Base-by-base conservation (phyloP, 2,329 filamentous ascomycete genomes). In the Hypoxylon sp. region DNA sequence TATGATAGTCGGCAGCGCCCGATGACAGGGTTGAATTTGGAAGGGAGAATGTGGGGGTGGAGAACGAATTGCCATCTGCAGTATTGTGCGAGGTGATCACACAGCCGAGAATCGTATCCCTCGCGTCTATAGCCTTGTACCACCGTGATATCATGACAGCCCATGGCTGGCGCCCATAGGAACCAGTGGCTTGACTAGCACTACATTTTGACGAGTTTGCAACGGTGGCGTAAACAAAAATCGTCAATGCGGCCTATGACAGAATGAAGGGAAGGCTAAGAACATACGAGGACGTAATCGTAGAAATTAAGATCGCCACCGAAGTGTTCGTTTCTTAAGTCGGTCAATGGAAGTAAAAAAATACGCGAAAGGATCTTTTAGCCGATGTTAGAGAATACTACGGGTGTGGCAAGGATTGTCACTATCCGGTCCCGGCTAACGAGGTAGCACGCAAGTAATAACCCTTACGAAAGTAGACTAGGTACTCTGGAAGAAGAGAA, bases 221-320 rank as follows among this genome's bases (percentile, higher is more conserved):
- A 32, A 34, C n/a, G 19, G 48, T 51, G 48, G 48, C 48, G 48
- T 51, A 34, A 32, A 34, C 6, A 30, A 51, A n/a, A 51, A 51
- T 51, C 48, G 19, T 34, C n/a, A 51, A 17, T 51, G 28, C 28
- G 30, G 19, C 48, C 48, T 34, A 51, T 51, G 28, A 13, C n/a
- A 51, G n/a, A 17, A 5, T 51, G 3, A 34, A 51, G 48, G 48
- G 48, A 51, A 51, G 25, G n/a, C 14, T 4, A 21, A 21, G 10
- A 51, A 32, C 28, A 34, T 34, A 21, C 28, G 48, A 34, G 11
- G 28, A 32, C 10, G 25, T 19, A 5, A 51, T 51, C 5, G 11
- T 11, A 51, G n/a, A 32, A 21, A 49, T 51, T 51, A 14, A 34
- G 48, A 51, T 51, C 48, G 46, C 25, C 46, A 11, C 38, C 21